A percentile compares a stretch with the other conserved stretches of the same genome.
Conservation (phyloP, 1,139 yeast genomes). For the Hyphopichia fennica region DNA sequence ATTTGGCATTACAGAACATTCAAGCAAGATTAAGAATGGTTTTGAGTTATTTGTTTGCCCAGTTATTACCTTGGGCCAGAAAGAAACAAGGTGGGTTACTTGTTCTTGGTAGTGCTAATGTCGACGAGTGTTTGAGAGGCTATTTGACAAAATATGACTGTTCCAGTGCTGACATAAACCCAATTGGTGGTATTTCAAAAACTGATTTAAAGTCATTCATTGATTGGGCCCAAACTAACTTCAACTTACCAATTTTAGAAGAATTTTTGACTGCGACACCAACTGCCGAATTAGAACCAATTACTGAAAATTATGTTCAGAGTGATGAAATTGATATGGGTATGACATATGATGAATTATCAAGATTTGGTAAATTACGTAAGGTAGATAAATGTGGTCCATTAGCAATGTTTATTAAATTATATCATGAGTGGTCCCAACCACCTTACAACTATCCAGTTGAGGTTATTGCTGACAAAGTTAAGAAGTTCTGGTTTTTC, state of each 20-base stretch:
- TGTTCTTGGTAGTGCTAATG: slow-evolving; percentile 94
- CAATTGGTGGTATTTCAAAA: slow-evolving; percentile 96
- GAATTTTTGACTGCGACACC: slow-evolving; percentile 90
- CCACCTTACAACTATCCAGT: slow-evolving; percentile 65
- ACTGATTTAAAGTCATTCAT: slow-evolving; percentile 87
- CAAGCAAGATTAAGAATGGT: slow-evolving; percentile 98
- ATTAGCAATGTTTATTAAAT: slow-evolving; percentile 84
- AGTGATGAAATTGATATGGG: slow-evolving; percentile 99
- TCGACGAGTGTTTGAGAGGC: slow-evolving; percentile 96
- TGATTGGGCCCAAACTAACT: slow-evolving; percentile 68
- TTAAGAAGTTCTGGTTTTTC: slow-evolving; percentile 85
- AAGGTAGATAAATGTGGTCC: slow-evolving; percentile 97
- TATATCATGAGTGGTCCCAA: slow-evolving; percentile 92
- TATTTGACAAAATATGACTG: slow-evolving; percentile 96
- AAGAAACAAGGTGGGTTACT: slow-evolving; percentile 72
- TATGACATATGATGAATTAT: slow-evolving; percentile 90
- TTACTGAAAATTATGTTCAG: slow-evolving; percentile 86
- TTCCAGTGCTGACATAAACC: slow-evolving; percentile 94
- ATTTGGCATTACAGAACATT: slow-evolving; percentile 89
- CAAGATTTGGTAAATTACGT: slow-evolving; percentile 87
- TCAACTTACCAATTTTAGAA: slow-evolving; percentile 71
- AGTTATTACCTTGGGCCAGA: slow-evolving; percentile 92
- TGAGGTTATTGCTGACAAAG: slow-evolving; percentile 85
- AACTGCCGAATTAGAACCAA: slow-evolving; percentile 97
- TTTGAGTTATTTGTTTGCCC: slow-evolving; percentile 87